Percentiles rank a stretch among this genome's conserved stretches.
These are phyloP conservation scores for Solanum chilense DNA, from an alignment of 257 asterid genomes.

Conservation along the genomic window DNA sequence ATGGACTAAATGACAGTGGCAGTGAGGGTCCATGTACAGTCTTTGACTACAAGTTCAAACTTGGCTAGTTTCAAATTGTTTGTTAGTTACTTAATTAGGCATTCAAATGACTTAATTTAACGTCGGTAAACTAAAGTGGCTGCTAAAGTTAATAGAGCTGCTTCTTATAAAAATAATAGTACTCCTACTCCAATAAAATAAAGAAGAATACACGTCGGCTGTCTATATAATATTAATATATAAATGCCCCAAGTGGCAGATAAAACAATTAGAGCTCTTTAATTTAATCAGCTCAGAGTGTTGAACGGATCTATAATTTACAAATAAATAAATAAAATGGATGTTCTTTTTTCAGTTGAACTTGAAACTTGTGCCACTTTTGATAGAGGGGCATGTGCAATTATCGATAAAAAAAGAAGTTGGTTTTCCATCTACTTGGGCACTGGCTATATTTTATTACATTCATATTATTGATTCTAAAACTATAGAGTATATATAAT, in stretches of 20 bases:
- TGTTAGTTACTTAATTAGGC: not conserved
- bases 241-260: not conserved
- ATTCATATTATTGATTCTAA: not conserved
- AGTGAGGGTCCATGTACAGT: not conserved
- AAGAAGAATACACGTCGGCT: not conserved
- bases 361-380: not conserved
- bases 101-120: not conserved
- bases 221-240: not conserved
- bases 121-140: not conserved
- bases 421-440: not conserved
- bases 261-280: not conserved
- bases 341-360: not conserved
- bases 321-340: not conserved
- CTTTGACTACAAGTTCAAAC: not conserved
- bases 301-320: not conserved
- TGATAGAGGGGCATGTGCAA: not conserved
- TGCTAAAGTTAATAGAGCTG: not conserved
- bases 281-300: not conserved
- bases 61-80: not conserved
- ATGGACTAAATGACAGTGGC: not conserved
- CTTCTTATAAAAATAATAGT: not conserved
- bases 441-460: not conserved
- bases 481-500: not conserved
- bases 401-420: not conserved
- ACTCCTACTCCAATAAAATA: not conserved